Evolutionary conservation across 2,329 filamentous ascomycete genomes (phyloP), one percentile per base, ranked within the genome.

Genomic region (Rugonectria rugulosa): DNA sequence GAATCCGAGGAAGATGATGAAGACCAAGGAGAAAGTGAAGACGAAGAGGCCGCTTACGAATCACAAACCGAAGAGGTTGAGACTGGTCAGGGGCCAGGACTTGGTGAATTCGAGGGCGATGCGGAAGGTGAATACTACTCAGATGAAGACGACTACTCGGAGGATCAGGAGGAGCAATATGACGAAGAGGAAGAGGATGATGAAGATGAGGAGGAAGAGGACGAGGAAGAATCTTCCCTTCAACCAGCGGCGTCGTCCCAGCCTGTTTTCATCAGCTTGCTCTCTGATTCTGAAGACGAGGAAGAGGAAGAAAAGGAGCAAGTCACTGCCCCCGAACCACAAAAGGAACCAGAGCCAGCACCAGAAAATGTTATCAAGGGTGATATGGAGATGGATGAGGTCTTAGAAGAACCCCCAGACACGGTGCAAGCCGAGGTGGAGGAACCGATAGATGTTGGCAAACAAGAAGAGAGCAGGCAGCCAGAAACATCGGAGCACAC

Each of bases 211-310:
- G 58, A 7, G 52, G 58, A 11, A 53, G 62, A 12, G 41, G 63
- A 59, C n/a, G 56, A 61, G 23, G 54, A 64, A n/a, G 38, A 38
- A 40, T 54, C 21, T 15, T 43, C 58, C 54, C 36, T 37, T 21
- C 24, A 40, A 31, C 58, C 63, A 5, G 27, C 64, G 10, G 57
- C 56, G 9, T 56, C 71, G 2, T 67, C 66, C 7, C 67, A 71
- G 7, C 77, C 77, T 2, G 72, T 81, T 4, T 72, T 81, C 15
- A 82, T 82, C 54, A 75, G 74, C 48, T 62, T 82, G 9, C 67
- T 81, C 4, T 80, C 79, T 1, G 77, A 81, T 53, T 78, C 75
- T 2, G 78, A 80, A 40, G 75, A 77, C 46, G 74, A 80, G 26
- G 72, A 74, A 38, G 70, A n/a, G 11, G 11, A 6, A 21, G 9